Evolutionary conservation across 192 early-diverging fungal species (phyloP).

Genomic region (Linnemannia hyalina): DNA sequence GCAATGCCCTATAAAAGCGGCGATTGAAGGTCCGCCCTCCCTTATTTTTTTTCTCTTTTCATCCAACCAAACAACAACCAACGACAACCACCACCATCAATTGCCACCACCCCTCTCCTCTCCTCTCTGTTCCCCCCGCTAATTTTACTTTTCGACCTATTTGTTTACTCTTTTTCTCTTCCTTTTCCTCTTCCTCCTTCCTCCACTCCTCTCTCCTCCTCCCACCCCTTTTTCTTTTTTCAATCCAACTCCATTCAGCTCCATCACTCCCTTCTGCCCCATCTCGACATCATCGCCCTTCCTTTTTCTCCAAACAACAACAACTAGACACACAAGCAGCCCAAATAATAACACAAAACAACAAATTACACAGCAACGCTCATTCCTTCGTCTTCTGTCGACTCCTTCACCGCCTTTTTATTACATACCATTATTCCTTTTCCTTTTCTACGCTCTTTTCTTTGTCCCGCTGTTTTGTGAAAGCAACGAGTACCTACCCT

Average conservation of each 20-base stretch:
- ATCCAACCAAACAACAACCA: not conserved
- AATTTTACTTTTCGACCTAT: constrained; percentile 5
- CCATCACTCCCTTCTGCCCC: not conserved
- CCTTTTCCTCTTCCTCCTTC: not conserved
- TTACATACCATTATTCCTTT: not conserved
- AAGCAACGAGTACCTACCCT: not conserved
- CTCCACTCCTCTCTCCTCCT: no score
- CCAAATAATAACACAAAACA: not conserved
- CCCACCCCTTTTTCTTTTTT: not conserved
- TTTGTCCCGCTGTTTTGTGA: not conserved
- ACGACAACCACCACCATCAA: not conserved
- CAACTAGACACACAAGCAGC: not conserved
- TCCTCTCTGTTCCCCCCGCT: not conserved
- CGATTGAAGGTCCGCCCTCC: not conserved
- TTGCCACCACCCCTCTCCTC: not conserved
- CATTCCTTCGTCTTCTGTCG: not conserved
- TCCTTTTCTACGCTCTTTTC: not conserved
- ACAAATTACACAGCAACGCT: not conserved
- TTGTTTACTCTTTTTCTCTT: not conserved
- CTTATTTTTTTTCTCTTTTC: constrained; percentile 2
- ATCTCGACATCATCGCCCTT: not conserved
- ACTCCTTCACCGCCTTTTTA: not conserved
- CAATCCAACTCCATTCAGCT: not conserved
- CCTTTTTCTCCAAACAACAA: not conserved
- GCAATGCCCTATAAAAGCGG: not conserved